phyloP scores from a whole-genome alignment of 805 yeast genomes.

The Hanseniaspora hatyaiensis region DNA sequence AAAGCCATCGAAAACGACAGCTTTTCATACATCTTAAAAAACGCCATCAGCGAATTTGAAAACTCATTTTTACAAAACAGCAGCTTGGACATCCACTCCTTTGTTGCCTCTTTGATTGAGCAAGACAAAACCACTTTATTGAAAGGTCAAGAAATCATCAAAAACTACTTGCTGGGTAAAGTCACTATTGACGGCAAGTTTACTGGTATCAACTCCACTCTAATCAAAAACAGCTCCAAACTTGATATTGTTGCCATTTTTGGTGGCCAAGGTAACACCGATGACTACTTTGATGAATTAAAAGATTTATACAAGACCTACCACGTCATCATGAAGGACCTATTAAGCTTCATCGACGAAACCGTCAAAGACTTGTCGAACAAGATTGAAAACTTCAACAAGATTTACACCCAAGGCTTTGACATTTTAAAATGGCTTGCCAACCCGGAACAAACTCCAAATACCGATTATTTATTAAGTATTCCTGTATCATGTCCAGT shows the following conservation, averaged over 20 bases:
- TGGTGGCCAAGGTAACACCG: conserved; percentile 99
- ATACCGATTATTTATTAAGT: conserved; percentile 70
- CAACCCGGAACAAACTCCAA: conserved; percentile 77
- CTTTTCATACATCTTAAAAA: conserved; percentile 39
- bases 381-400: conserved; percentile 64
- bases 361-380: conserved; percentile 58
- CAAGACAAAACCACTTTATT: conserved; percentile 45
- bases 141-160: conserved; percentile 65
- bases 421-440: conserved; percentile 81
- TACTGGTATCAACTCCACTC: conserved; percentile 42
- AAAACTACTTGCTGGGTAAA: conserved; percentile 61
- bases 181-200: conserved; percentile 40
- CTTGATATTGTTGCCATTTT: conserved; percentile 73
- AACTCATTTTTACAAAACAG: conserved; percentile 52
- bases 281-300: conserved; percentile 93
- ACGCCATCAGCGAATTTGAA: conserved; percentile 74
- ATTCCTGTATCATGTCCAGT: conserved; percentile 96
- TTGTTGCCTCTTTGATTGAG: conserved; percentile 58
- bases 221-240: conserved; percentile 42
- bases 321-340: conserved; percentile 59
- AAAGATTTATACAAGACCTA: conserved; percentile 72
- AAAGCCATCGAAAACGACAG: conserved; percentile 33
- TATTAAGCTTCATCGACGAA: conserved; percentile 57
- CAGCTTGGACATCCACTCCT: conserved; percentile 65
- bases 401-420: conserved; percentile 86